Evolutionary conservation across 768 basidiomycete genomes (phyloP).

Genomic region (Tulasnella sp.): DNA sequence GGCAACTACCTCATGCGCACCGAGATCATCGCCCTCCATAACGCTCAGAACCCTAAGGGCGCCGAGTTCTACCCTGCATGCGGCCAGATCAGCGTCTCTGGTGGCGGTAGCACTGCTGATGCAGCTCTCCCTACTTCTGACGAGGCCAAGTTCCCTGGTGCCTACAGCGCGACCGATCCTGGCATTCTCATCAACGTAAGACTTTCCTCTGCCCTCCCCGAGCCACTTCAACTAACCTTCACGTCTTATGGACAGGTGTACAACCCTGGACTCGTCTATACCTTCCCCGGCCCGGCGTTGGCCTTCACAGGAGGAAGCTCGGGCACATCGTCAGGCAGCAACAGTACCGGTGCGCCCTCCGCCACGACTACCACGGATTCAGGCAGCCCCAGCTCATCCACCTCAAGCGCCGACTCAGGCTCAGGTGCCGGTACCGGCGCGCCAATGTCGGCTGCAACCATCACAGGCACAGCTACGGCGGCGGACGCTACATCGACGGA

Average conservation of each 20-base stretch:
- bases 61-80: slow-evolving; percentile 67
- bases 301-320: not conserved
- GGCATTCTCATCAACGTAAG: slow-evolving; percentile 44
- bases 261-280: slow-evolving; percentile 17
- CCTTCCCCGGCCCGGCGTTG: slow-evolving; percentile 13
- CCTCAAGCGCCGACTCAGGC: not conserved
- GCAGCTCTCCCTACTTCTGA: not conserved
- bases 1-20: slow-evolving; percentile 70
- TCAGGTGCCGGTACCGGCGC: not conserved
- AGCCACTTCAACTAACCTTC: not conserved
- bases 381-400: not conserved
- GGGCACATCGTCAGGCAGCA: not conserved
- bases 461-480: not conserved
- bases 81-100: slow-evolving; percentile 40
- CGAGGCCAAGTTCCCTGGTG: slow-evolving; percentile 59
- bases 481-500: slow-evolving; percentile 1
- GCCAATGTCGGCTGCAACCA: not conserved
- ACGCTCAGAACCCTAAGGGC: slow-evolving; percentile 42
- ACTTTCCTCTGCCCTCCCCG: not conserved
- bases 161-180: slow-evolving; percentile 56
- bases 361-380: not conserved
- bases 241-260: not conserved
- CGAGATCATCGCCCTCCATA: slow-evolving; percentile 70
- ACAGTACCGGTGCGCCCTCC: not conserved
- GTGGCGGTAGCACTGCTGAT: slow-evolving; percentile 36